phyloP scores from a whole-genome alignment of 768 basidiomycete genomes.

The Phylloporus rhodoxanthus region DNA sequence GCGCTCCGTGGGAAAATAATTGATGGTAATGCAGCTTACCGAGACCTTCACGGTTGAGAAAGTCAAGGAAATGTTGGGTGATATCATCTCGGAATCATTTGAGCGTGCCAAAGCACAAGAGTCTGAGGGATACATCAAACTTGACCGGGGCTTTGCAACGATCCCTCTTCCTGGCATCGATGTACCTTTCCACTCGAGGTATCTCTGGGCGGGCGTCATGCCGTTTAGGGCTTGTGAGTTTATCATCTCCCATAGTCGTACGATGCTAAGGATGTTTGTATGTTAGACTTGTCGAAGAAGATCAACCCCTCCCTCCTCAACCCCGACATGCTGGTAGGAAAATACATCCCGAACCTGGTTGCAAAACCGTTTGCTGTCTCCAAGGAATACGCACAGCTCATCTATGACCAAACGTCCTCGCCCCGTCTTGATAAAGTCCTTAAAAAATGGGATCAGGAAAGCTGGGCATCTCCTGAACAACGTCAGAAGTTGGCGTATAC shows the following conservation, averaged over 20 bases:
- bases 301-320: slow-evolving; percentile 88
- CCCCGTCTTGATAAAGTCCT: slow-evolving; percentile 94
- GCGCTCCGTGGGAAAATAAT: not conserved
- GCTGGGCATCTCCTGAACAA: slow-evolving; percentile 75
- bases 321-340: slow-evolving; percentile 89
- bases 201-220: slow-evolving; percentile 97
- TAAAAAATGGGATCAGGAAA: slow-evolving; percentile 86
- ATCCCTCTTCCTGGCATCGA: slow-evolving; percentile 96
- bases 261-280: not conserved
- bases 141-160: slow-evolving; percentile 95
- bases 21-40: slow-evolving; percentile 55
- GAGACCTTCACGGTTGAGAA: slow-evolving; percentile 86
- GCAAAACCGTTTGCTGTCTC: slow-evolving; percentile 81
- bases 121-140: slow-evolving; percentile 81
- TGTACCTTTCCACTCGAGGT: slow-evolving; percentile 99
- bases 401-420: slow-evolving; percentile 95
- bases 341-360: slow-evolving; percentile 96
- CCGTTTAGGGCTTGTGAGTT: slow-evolving; percentile 91
- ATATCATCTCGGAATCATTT: slow-evolving; percentile 83
- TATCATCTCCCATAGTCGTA: not conserved
- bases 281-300: slow-evolving; percentile 92
- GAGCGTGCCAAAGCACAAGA: slow-evolving; percentile 71
- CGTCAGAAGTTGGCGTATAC: slow-evolving; percentile 93
- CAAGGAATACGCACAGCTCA: slow-evolving; percentile 85
- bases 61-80: slow-evolving; percentile 91